Percentiles rank a stretch among this genome's conserved stretches.
phyloP scores from a whole-genome alignment of 768 basidiomycete genomes.

The Nevesoporus exiguus region DNA sequence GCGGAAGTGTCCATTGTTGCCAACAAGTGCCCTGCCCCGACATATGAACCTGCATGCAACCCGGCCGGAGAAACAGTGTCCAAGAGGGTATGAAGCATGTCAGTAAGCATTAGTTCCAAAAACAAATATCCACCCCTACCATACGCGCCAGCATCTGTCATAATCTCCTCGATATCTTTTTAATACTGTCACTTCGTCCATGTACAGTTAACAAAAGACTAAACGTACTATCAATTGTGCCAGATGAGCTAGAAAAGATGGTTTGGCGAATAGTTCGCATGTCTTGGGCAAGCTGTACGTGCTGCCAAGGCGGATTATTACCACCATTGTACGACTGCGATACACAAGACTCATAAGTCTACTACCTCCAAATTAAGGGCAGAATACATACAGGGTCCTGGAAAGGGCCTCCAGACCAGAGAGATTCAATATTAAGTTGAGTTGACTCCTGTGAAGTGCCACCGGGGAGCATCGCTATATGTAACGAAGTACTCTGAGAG shows the following conservation, averaged over 20 bases:
- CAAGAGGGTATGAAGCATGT: background rate
- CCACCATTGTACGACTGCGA: slow-evolving; percentile 63
- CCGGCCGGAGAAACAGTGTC: slow-evolving; percentile 1
- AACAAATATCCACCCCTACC: slow-evolving; percentile 37
- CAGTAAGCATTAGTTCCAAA: background rate
- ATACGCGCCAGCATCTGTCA: slow-evolving; percentile 55
- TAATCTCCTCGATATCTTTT: slow-evolving; percentile 53
- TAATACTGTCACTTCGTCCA: background rate
- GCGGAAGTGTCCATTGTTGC: slow-evolving; percentile 44
- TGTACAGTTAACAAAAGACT: background rate
- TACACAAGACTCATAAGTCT: background rate
- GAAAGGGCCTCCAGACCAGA: slow-evolving; percentile 76
- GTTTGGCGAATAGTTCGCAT: slow-evolving; percentile 52
- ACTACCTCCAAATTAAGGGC: background rate
- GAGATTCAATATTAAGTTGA: slow-evolving; percentile 71
- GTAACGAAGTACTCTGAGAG: background rate
- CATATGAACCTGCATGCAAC: slow-evolving; percentile 56
- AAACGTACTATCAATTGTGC: slow-evolving; percentile 52
- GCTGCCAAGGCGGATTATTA: slow-evolving; percentile 51
- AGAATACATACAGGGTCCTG: slow-evolving; percentile 49
- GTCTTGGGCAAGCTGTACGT: slow-evolving; percentile 39
- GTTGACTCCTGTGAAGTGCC: slow-evolving; percentile 56
- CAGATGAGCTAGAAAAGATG: slow-evolving; percentile 57
- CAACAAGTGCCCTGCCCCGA: slow-evolving; percentile 60
- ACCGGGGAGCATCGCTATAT: slow-evolving; percentile 61